phyloP scores from a whole-genome alignment of 768 basidiomycete genomes.

The Exidia glandulosa region DNA sequence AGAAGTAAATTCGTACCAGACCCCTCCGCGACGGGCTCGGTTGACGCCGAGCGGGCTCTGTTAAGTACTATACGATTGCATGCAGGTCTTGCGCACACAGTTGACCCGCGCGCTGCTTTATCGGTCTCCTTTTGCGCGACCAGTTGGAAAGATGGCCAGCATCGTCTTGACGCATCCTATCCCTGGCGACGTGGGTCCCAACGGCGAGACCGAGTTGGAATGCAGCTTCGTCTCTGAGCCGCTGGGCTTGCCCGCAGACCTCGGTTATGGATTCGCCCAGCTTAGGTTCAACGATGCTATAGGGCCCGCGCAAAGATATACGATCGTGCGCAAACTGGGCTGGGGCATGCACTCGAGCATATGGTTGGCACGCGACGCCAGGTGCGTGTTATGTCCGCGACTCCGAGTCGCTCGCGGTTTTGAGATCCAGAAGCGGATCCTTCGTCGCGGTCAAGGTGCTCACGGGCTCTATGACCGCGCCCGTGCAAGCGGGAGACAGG shows the following conservation, averaged over 20 bases:
- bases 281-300: background rate
- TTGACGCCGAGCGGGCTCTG: too few relatives aligned
- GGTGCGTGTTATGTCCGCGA: background rate
- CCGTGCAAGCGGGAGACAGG: background rate
- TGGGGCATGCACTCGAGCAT: constrained; percentile 9
- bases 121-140: background rate
- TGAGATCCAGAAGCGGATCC: background rate
- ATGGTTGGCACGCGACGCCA: constrained; percentile 7
- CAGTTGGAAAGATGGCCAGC: background rate
- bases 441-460: constrained; percentile 7
- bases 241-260: background rate
- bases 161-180: background rate
- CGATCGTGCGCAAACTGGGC: constrained; percentile 8
- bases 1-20: too few relatives aligned
- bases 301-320: constrained; percentile 4
- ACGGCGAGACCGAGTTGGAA: background rate
- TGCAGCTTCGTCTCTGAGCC: constrained; percentile 1
- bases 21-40: too few relatives aligned
- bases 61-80: too few relatives aligned
- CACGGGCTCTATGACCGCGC: constrained; percentile 1
- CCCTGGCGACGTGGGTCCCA: background rate
- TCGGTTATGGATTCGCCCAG: background rate
- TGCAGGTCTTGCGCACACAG: background rate
- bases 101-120: background rate
- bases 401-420: background rate